Base-by-base conservation (phyloP, 192 early-diverging fungal genomes). In the Gigaspora rosea region DNA sequence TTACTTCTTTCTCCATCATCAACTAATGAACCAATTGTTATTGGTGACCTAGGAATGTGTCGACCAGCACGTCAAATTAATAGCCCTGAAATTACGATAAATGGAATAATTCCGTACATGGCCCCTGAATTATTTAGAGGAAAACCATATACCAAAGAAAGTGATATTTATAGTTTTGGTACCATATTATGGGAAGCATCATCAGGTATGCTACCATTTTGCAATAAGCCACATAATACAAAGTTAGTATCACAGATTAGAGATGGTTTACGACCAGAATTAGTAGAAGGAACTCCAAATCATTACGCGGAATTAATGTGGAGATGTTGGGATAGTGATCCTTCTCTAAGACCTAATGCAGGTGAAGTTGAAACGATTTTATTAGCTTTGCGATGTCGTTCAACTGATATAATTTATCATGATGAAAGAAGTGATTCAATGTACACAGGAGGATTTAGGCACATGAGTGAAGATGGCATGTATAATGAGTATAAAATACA, bases 141-240 rank as follows among this genome's bases (percentile, higher is more conserved):
- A 18, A 32, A 16, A 32, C 12, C 48, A 50, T 70, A 51, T 70
- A 50, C 48, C 18, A 13, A 50, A 9, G 48, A 22, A 15, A 27
- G 48, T 33, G 82, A 85, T 52, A 77, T 85, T 32, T 85, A 85
- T 74, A 80, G 79, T 73, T 77, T 85, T 1, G 83, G 83, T 7
- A 78, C 33, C 12, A 64, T 64, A 16, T 33, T 64, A 32, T 35
- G 32, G 33, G 62, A 64, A 64, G 33, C 33, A 6, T 82, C 83
- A 2, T 79, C 81, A 1, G 83, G 83, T 8, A 65, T 71, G 8
- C 73, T 78, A 48, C 83, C 83, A 4, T 83, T 81, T 50, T 56
- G 36, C 32, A 70, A 77, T 12, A 66, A 69, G 20, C 54, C 79
- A 11, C 62, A 76, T 47, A 78, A 80, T 36, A 63, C 71, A 3